Percentiles rank a stretch among this genome's conserved stretches.
Conservation (phyloP, 1,284 basidiomycete genomes). For the Moniliophthora roreri region DNA sequence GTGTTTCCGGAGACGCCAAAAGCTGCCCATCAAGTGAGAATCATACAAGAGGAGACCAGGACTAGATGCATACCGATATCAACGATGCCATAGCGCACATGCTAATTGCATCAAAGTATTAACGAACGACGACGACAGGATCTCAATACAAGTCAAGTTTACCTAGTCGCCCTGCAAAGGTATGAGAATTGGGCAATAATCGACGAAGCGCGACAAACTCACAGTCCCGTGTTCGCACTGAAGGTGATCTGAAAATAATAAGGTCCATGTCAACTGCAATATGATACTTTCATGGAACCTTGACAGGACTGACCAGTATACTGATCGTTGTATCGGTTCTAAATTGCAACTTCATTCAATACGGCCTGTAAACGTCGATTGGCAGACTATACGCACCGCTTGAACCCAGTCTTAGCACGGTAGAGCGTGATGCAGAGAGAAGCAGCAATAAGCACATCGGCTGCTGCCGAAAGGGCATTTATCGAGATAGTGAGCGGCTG, state of each 20-base stretch:
- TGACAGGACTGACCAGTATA: constrained; percentile 32
- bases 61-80: constrained; percentile 32
- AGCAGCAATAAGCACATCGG: constrained; percentile 33
- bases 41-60: background rate
- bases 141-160: too few relatives aligned
- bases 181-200: background rate
- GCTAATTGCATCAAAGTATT: constrained; percentile 11
- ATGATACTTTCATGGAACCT: too few relatives aligned
- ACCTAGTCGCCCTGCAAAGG: constrained; percentile 27
- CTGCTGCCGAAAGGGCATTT: constrained; percentile 17
- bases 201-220: background rate
- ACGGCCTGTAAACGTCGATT: background rate
- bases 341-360: background rate
- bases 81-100: constrained; percentile 42
- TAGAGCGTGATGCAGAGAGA: constrained; percentile 33
- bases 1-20: constrained; percentile 33
- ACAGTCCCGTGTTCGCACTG: constrained; percentile 47
- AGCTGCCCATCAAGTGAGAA: constrained; percentile 35
- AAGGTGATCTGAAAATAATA: constrained; percentile 40
- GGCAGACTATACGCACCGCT: constrained; percentile 24
- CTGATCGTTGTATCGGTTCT: constrained; percentile 45
- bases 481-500: constrained; percentile 15
- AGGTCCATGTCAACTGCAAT: too few relatives aligned
- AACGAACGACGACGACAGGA: background rate
- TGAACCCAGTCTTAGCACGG: constrained; percentile 33